A percentile compares a stretch with the other conserved stretches of the same genome.
Evolutionary conservation across 345 rosid species (phyloP).

Genomic region (Excoecaria agallocha): DNA sequence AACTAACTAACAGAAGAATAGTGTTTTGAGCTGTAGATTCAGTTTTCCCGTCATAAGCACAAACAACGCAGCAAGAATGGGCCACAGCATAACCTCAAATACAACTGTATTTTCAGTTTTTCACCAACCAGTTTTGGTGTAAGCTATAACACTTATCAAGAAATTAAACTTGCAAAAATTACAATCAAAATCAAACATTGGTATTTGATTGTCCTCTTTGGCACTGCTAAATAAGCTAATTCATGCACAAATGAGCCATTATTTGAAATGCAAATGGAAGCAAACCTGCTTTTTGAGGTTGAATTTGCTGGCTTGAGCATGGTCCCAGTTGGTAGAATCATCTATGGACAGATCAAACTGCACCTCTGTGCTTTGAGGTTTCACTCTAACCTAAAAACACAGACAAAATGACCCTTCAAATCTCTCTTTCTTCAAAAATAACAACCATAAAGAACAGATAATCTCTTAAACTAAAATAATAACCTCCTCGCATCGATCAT

Average conservation of each 20-base stretch:
- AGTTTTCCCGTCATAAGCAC: not conserved
- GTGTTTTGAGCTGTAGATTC: not conserved
- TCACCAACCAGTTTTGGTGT: not conserved
- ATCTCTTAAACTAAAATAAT: not conserved
- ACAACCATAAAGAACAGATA: not conserved
- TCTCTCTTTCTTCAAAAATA: not conserved
- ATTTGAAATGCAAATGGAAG: not conserved
- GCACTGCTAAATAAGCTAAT: not conserved
- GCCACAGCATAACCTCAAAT: not conserved
- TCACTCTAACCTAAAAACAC: conserved; percentile 73
- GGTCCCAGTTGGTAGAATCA: conserved; percentile 53
- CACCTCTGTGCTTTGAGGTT: conserved; percentile 47
- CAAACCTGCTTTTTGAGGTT: conserved; percentile 64
- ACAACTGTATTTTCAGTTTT: not conserved
- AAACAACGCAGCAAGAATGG: not conserved
- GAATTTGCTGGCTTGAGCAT: conserved; percentile 29
- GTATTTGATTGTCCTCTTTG: not conserved
- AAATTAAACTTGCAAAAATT: not conserved
- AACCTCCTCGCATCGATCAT: conserved; percentile 77
- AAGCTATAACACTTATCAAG: not conserved
- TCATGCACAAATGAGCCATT: not conserved
- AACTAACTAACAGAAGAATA: not conserved
- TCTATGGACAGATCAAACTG: conserved; percentile 75
- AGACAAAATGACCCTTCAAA: not conserved
- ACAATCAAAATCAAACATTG: not conserved